Conservation (phyloP, 441 rosid genomes). For the Populus hybrid region DNA sequence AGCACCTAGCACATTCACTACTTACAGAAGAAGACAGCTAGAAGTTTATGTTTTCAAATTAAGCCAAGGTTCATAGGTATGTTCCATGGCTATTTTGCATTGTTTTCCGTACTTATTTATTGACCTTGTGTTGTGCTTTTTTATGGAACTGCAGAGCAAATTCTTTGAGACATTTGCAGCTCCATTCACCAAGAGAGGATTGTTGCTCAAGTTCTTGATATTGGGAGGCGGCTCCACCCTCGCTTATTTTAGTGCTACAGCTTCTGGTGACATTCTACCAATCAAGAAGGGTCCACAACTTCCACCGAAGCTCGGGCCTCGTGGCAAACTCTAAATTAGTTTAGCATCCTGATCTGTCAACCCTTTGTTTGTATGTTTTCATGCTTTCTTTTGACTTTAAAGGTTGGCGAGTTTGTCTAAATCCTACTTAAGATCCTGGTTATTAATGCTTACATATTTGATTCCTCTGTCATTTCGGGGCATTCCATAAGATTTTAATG, state of each 20-base stretch:
- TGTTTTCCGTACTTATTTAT: background rate
- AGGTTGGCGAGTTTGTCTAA: conserved; percentile 21
- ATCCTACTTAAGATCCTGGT: conserved; percentile 16
- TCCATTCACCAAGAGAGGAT: conserved; percentile 95
- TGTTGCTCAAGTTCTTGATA: conserved; percentile 88
- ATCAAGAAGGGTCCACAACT: conserved; percentile 94
- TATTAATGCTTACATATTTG: conserved; percentile 14
- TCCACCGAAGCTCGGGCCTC: conserved; percentile 81
- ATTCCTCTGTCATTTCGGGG: background rate
- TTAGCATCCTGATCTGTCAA: conserved; percentile 6
- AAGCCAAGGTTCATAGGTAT: too few species aligned
- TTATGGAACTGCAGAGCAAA: conserved; percentile 69
- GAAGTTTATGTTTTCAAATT: too few species aligned
- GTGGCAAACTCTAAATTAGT: conserved; percentile 70
- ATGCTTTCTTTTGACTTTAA: conserved; percentile 12
- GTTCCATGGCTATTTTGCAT: background rate
- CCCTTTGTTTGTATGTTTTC: conserved; percentile 26
- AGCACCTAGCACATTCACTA: too few species aligned
- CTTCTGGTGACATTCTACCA: conserved; percentile 71
- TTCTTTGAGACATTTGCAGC: conserved; percentile 93
- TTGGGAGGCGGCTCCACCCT: conserved; percentile 82
- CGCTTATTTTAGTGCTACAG: conserved; percentile 68
- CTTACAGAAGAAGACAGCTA: too few species aligned
- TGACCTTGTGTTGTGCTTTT: background rate
- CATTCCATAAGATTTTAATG: background rate